phyloP scores from a whole-genome alignment of 2,329 filamentous ascomycete species.

The Calonectria fujianensis region DNA sequence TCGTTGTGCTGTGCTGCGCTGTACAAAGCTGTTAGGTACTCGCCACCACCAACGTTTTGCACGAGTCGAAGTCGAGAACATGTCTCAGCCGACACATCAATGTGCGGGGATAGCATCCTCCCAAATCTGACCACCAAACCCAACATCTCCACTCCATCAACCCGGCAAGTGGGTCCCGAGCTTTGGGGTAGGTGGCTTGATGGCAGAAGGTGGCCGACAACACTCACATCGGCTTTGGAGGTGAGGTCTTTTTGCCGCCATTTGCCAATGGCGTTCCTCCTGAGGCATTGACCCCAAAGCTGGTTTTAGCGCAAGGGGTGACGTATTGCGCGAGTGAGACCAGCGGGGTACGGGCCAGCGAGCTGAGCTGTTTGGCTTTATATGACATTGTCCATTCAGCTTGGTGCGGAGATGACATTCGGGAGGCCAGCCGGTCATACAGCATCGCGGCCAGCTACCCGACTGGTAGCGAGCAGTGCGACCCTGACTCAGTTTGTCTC shows the following conservation, averaged over 20 bases:
- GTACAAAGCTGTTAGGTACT: not conserved
- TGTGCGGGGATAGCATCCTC: constrained; percentile 7
- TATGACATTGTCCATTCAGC: constrained; percentile 23
- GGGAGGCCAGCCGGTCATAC: constrained; percentile 2
- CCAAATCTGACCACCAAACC: constrained; percentile 13
- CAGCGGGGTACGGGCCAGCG: constrained; percentile 15
- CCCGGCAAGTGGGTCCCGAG: not conserved
- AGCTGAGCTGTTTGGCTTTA: constrained; percentile 21
- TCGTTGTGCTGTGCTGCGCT: not conserved
- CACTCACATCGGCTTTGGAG: not conserved
- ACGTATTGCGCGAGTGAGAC: not conserved
- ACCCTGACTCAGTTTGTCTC: constrained; percentile 2
- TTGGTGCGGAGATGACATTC: not conserved
- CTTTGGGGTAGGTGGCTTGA: constrained; percentile 7
- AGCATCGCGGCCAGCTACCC: not conserved
- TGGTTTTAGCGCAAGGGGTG: constrained; percentile 3
- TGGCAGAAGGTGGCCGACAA: not conserved
- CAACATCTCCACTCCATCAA: constrained; percentile 4
- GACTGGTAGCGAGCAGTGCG: not conserved
- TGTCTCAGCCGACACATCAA: not conserved
- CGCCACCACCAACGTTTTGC: not conserved
- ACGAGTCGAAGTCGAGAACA: constrained; percentile 11
- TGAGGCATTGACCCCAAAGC: constrained; percentile 10
- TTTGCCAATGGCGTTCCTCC: not conserved
- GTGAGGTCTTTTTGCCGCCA: constrained; percentile 8